phyloP scores from a whole-genome alignment of 129 eudicot genomes.

The Ambrosia artemisiifolia region DNA sequence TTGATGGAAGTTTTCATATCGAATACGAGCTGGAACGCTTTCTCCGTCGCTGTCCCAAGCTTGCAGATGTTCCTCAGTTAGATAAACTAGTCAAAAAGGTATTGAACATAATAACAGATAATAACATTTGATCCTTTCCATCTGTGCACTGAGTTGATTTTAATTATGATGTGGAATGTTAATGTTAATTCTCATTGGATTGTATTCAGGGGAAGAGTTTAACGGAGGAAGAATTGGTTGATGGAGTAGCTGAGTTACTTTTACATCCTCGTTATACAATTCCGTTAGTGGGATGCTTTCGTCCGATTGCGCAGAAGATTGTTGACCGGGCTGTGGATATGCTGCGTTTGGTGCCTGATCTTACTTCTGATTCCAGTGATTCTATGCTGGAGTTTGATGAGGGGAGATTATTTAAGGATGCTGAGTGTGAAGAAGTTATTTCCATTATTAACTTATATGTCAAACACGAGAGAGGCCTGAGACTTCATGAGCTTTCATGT shows the following conservation, averaged over 20 bases:
- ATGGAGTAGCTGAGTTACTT: slow-evolving; percentile 56
- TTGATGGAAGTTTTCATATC: slow-evolving; percentile 68
- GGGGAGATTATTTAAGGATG: slow-evolving; percentile 41
- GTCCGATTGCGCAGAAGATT: slow-evolving; percentile 63
- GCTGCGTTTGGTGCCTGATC: slow-evolving; percentile 60
- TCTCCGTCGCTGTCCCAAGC: slow-evolving; percentile 60
- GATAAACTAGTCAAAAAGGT: slow-evolving; percentile 53
- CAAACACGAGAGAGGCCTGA: slow-evolving; percentile 52
- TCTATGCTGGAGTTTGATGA: slow-evolving; percentile 47
- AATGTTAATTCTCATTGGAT: background rate
- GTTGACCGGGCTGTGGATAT: slow-evolving; percentile 49
- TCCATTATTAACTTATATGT: slow-evolving; percentile 46
- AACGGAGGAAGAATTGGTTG: slow-evolving; percentile 71
- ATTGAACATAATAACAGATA: background rate
- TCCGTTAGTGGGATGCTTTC: slow-evolving; percentile 79
- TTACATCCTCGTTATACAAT: slow-evolving; percentile 75
- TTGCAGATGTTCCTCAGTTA: slow-evolving; percentile 32
- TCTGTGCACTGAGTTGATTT: background rate
- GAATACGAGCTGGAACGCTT: slow-evolving; percentile 60
- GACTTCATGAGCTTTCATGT: slow-evolving; percentile 84
- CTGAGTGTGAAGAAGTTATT: slow-evolving; percentile 37
- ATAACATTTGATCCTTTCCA: background rate
- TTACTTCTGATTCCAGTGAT: slow-evolving; percentile 38
- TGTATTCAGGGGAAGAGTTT: slow-evolving; percentile 49
- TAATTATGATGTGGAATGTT: background rate